Base-by-base conservation (phyloP, 768 basidiomycete species). In the Obba rivulosa region DNA sequence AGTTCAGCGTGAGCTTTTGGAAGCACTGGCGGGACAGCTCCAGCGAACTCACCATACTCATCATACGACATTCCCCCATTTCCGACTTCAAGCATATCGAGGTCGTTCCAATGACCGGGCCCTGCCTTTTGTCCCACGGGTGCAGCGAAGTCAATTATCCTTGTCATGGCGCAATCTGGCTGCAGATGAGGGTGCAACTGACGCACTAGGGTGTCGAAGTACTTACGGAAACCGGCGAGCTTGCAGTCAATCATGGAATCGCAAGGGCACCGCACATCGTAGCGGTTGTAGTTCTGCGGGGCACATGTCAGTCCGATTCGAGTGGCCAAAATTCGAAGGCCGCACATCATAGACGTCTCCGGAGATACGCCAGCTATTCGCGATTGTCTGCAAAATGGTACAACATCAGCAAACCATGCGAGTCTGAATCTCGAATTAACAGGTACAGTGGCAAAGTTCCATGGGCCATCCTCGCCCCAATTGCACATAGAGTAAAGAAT, bases 401-500 rank as follows among this genome's bases (percentile, higher is more conserved):
- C 16, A 16, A 18, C 3, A 2, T 3, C 3, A 39, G 22, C 2
- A 38, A 13, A 4, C 10, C 17, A 34, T 23, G 34, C 13, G 41
- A 38, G 50, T 56, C 57, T 56, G 42, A 53, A 20, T 55, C 49
- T n/a, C 10, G 14, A 48, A 49, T 64, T n/a, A n/a, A n/a, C n/a
- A n/a, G n/a, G 52, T 23, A 66, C 67, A 50, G 61, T 48, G 10
- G 69, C 69, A 55, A 67, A 71, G 50, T 69, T 70, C 69, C 69
- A 71, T 0, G 69, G 64, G 0, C 61, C 60, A 46, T 71, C 69
- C 41, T 71, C 69, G 10, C 69, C 69, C 69, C 67, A 70, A 45
- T 69, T 68, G 50, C 69, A 71, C 62, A 70, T 65, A 10, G 66
- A 63, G 45, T 68, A 71, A 4, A 71, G 51, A 28, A 70, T 70